These are phyloP conservation scores for Clathrospora elynae DNA, from an alignment of 2,329 filamentous ascomycete genomes.

Conservation along the genomic window DNA sequence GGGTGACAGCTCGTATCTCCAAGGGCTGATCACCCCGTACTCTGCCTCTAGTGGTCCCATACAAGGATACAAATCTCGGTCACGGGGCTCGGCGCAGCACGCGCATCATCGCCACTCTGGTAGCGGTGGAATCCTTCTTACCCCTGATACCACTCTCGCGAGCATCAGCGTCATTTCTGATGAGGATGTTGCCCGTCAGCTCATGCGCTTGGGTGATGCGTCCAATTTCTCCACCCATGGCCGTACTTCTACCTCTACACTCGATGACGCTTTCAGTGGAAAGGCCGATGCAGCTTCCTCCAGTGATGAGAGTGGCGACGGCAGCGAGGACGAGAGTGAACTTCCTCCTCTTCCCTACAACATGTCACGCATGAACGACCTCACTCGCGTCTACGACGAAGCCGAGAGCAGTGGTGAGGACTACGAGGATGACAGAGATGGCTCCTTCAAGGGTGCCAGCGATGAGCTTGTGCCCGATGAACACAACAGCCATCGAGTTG, in stretches of 20 bases:
- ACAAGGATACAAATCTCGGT: constrained; percentile 44
- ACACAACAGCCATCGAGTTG: constrained; percentile 50
- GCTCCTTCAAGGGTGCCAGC: constrained; percentile 60
- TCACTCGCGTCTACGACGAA: constrained; percentile 54
- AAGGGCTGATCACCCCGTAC: constrained; percentile 47
- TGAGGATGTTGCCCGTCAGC: constrained; percentile 94
- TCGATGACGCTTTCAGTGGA: constrained; percentile 92
- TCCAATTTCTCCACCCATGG: constrained; percentile 87
- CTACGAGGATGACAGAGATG: constrained; percentile 59
- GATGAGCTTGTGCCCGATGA: constrained; percentile 53
- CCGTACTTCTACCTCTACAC: constrained; percentile 87
- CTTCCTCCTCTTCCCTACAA: constrained; percentile 46
- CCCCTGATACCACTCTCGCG: constrained; percentile 94
- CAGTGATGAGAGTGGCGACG: constrained; percentile 70
- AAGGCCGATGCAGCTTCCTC: constrained; percentile 70
- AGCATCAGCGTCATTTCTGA: constrained; percentile 85
- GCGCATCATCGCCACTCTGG: constrained; percentile 50
- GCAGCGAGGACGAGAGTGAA: constrained; percentile 63
- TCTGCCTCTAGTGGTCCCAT: constrained; percentile 40
- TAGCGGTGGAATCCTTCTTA: constrained; percentile 72
- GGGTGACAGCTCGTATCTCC: constrained; percentile 44
- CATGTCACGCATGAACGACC: constrained; percentile 26
- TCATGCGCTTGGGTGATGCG: constrained; percentile 94
- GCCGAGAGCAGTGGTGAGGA: constrained; percentile 65
- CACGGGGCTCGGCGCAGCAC: constrained; percentile 46